Base-by-base conservation (phyloP, 192 early-diverging fungal species). In the Podila minutissima region DNA sequence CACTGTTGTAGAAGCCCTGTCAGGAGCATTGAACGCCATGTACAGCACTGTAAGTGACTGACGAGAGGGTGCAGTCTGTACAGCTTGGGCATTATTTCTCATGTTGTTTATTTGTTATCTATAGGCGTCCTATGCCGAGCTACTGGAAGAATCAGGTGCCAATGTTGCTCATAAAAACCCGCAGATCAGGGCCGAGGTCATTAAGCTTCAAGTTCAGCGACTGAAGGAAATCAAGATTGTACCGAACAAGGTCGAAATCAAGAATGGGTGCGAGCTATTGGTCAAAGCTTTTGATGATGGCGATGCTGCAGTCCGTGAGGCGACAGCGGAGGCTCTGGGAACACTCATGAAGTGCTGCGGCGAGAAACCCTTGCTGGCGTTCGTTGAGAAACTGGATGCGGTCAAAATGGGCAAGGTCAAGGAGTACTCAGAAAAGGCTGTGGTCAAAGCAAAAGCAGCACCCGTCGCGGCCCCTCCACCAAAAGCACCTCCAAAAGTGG, bases 101-200 rank as follows among this genome's bases (percentile, higher is more conserved):
- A 46, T 46, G 41, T 46, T 17, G 41, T 17, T 46, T 46, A 10
- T 41, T 37, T 41, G 11, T 46, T 11, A 15, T 55, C 57, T 24
- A 29, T 87, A 81, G 71, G 66, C 69, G 31, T 74, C 88, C 20
- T 78, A 96, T 31, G 59, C 86, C 7, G 93, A 95, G n/a, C 76
- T 98, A 2, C 67, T 92, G 15, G 96, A 97, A 61, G 95, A 97
- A 62, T 75, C 95, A 12, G 75, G 86, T 11, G 85, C 88, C 2
- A 89, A 84, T 1, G 87, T 89, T 20, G 86, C 76, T 8, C 96
- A 99, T 85, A 98, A 98, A 67, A 99, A 99, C 76, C 98, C 98
- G 3, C 94, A 97, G 74, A 92, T 96, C 22, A 86, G 93, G 58
- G 86, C 88, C 31, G 95, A 98, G 71, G 82, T 91, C 3, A 83